Conservation (phyloP, 2,329 filamentous ascomycete genomes). For the Macrophomina tecta region DNA sequence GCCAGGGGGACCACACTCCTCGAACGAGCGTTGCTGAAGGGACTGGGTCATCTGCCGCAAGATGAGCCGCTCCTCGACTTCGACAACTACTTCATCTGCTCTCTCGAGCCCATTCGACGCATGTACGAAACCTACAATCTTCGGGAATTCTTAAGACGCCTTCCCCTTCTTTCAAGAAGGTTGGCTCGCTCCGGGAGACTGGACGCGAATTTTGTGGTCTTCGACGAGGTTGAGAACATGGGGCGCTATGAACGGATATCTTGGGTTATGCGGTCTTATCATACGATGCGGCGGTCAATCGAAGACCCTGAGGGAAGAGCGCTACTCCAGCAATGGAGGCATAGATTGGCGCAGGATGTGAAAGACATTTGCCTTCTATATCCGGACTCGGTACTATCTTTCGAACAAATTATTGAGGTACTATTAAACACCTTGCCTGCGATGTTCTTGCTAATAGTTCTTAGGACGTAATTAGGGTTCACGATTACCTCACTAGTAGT, state of each 20-base stretch:
- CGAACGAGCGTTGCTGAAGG: not conserved
- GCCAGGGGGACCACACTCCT: not conserved
- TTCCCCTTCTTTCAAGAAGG: not conserved
- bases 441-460: too few relatives aligned
- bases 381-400: too few relatives aligned
- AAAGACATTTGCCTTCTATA: too few relatives aligned
- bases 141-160: not conserved
- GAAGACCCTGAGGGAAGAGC: not conserved
- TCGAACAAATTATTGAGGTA: too few relatives aligned
- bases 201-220: not conserved
- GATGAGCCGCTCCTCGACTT: not conserved
- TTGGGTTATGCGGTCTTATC: not conserved
- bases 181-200: not conserved
- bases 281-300: not conserved
- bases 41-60: not conserved
- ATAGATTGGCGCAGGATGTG: too few relatives aligned
- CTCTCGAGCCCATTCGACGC: not conserved
- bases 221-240: not conserved
- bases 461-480: too few relatives aligned
- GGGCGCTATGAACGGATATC: not conserved
- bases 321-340: too few relatives aligned
- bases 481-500: too few relatives aligned
- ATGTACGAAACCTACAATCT: not conserved
- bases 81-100: not conserved
- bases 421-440: too few relatives aligned